Conservation (phyloP, 441 rosid species). For the Dalechampia spathulata region DNA sequence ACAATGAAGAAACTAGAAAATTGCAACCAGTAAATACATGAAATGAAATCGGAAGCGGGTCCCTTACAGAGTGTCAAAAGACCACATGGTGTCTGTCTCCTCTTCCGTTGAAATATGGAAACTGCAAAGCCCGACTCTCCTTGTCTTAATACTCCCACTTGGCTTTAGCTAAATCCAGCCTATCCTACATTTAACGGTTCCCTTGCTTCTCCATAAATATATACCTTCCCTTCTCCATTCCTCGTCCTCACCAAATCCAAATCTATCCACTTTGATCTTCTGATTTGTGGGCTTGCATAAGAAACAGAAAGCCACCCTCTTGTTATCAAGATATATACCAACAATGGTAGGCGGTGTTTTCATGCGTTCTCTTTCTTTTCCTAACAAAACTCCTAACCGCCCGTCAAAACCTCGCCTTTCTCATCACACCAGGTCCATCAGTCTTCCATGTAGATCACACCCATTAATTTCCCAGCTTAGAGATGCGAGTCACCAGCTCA, state of each 20-base stretch:
- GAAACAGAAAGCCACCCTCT: not conserved
- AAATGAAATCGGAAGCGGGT: too few relatives aligned
- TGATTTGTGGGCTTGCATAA: not conserved
- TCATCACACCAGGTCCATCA: slow-evolving; percentile 59
- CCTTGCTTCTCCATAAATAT: slow-evolving; percentile 12
- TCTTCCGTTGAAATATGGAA: too few relatives aligned
- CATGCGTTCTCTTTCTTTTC: slow-evolving; percentile 66
- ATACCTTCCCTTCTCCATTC: not conserved
- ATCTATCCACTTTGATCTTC: not conserved
- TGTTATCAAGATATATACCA: not conserved
- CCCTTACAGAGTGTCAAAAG: too few relatives aligned
- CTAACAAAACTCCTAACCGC: slow-evolving; percentile 41
- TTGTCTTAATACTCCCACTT: too few relatives aligned
- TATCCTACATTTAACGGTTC: too few relatives aligned
- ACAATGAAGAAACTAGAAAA: too few relatives aligned
- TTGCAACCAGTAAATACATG: too few relatives aligned
- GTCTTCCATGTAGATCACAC: slow-evolving; percentile 61
- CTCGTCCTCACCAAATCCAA: not conserved
- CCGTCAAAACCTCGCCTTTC: slow-evolving; percentile 38
- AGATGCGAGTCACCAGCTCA: slow-evolving; percentile 34
- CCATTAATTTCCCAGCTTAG: slow-evolving; percentile 55
- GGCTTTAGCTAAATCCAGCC: too few relatives aligned
- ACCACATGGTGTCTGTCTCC: too few relatives aligned
- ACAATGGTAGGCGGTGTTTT: slow-evolving; percentile 49
- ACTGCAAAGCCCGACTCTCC: too few relatives aligned